Base-by-base conservation (phyloP, 176 grass and related monocot species). In the Phragmites australis region DNA sequence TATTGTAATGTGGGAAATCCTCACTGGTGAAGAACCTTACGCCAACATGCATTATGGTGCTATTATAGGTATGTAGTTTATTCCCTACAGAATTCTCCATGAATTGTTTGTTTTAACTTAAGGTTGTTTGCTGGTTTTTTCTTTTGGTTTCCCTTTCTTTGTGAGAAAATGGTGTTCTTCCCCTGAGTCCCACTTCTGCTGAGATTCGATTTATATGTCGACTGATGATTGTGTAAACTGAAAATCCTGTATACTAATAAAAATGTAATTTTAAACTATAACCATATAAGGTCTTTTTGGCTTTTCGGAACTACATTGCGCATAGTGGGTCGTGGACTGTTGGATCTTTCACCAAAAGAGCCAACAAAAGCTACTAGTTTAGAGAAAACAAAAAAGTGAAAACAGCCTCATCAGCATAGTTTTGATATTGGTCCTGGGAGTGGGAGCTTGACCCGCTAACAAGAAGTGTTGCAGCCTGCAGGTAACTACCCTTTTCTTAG, bases 41-140 rank as follows among this genome's bases (percentile, higher is more conserved):
- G 95, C 90, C 76, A 96, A 92, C 64, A 96, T 96, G 93, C 93
- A 96, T 81, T 96, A 92, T 78, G 93, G 90, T 0, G 93, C 93
- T 76, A 97, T 97, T 67, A 97, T 97, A 82, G 94, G 92, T 97
- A 87, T 74, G 17, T 1, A 34, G 30, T 75, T 66, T 10, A 39
- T 68, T 49, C 69, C 49, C 42, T 19, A 63, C 41, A 55, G 16
- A 29, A 18, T 68, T 72, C 16, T 70, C 52, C 18, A 50, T 27
- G 22, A 50, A 59, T 66, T 82, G 21, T 78, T 49, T 75, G 8
- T 31, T 79, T 41, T 50, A 44, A 42, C 15, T 68, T 58, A 3
- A 68, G 42, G 67, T 59, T 68, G 40, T 34, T 78, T 4, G 2
- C 15, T n/a, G n/a, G 13, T n/a, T 0, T 71, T 46, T 77, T 67